Evolutionary conservation across 176 grass and related monocot species (phyloP).

Genomic region (Phoenix dactylifera): DNA sequence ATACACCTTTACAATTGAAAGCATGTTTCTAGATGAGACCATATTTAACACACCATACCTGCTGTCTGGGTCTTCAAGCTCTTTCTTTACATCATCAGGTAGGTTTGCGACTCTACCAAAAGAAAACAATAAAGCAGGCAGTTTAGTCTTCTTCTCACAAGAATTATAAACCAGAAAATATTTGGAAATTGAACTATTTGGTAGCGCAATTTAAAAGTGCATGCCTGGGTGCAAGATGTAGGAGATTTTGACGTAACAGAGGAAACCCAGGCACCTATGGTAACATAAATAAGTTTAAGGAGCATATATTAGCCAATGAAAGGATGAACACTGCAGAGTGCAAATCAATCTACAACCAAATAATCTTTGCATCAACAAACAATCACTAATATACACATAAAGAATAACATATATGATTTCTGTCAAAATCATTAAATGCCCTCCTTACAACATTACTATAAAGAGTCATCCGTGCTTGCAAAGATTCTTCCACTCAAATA

Average conservation of each 20-base stretch:
- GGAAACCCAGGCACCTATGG: constrained; percentile 58
- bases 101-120: constrained; percentile 53
- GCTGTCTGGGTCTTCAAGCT: constrained; percentile 78
- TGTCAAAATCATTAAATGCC: too few species aligned
- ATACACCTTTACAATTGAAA: too few species aligned
- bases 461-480: too few species aligned
- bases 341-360: not conserved
- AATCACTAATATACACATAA: too few species aligned
- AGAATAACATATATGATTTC: too few species aligned
- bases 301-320: constrained; percentile 2
- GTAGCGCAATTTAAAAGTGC: constrained; percentile 1
- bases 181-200: not conserved
- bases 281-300: constrained; percentile 5
- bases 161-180: not conserved
- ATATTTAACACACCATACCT: constrained; percentile 27
- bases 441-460: too few species aligned
- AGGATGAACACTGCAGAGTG: not conserved
- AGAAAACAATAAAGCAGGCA: not conserved
- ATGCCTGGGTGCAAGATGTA: constrained; percentile 62
- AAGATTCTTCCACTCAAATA: too few species aligned
- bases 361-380: not conserved
- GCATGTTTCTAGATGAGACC: not conserved
- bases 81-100: constrained; percentile 45
- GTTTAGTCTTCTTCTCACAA: not conserved
- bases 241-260: constrained; percentile 49